Evolutionary conservation across 2,329 filamentous ascomycete species (phyloP).

Genomic region (Coniochaeta sp.): DNA sequence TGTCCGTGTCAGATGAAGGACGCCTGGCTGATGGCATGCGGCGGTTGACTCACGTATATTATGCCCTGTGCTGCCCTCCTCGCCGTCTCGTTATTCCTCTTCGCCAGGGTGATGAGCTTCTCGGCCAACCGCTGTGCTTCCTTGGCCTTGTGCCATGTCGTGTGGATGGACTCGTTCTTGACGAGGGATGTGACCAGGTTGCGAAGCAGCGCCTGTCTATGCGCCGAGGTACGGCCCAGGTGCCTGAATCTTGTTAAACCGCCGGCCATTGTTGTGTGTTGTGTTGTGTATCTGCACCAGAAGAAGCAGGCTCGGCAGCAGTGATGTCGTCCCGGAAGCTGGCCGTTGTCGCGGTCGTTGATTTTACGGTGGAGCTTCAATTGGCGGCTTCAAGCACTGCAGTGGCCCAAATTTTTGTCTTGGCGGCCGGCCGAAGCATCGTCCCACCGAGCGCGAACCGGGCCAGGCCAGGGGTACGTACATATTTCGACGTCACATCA

Average conservation of each 20-base stretch:
- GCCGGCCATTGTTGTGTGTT: constrained; percentile 62
- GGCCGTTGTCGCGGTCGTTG: constrained; percentile 5
- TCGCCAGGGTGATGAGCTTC: constrained; percentile 88
- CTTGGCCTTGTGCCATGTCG: constrained; percentile 94
- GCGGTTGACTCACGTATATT: constrained; percentile 63
- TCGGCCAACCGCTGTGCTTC: constrained; percentile 91
- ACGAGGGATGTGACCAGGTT: constrained; percentile 95
- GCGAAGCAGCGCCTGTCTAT: constrained; percentile 85
- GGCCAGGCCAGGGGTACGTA: background rate
- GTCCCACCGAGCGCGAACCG: no score
- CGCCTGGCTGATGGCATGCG: background rate
- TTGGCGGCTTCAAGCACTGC: background rate
- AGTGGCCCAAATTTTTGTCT: constrained; percentile 10
- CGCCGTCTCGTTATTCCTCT: constrained; percentile 83
- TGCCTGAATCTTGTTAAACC: constrained; percentile 83
- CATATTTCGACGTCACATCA: constrained; percentile 1
- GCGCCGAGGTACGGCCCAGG: constrained; percentile 76
- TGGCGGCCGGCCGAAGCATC: constrained; percentile 4
- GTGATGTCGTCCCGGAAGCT: constrained; percentile 1
- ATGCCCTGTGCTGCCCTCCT: constrained; percentile 68
- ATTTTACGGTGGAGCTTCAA: constrained; percentile 3
- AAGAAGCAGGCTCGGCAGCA: background rate
- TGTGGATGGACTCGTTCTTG: constrained; percentile 86
- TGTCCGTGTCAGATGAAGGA: background rate
- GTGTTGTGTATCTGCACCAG: background rate